Conservation (phyloP, 177 flowering plant genomes). For the Vitis hybrid region DNA sequence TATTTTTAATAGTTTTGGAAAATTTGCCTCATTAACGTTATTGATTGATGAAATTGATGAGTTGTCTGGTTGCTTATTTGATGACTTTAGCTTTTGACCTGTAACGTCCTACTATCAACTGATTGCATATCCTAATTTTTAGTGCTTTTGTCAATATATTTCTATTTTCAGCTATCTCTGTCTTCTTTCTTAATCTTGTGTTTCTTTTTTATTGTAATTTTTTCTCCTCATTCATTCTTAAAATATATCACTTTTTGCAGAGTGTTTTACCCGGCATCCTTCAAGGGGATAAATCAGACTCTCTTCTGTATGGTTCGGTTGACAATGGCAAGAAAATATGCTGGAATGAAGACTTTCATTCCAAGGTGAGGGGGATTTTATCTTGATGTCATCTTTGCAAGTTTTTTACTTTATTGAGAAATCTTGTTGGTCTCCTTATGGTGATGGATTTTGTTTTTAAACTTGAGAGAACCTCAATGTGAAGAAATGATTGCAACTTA, state of each 20-base stretch:
- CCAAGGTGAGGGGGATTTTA: slow-evolving; percentile 58
- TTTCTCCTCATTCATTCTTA: not conserved
- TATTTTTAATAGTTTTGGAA: not conserved
- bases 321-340: slow-evolving; percentile 99
- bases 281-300: slow-evolving; percentile 98
- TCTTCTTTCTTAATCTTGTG: not conserved
- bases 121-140: not conserved
- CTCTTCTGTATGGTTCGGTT: slow-evolving; percentile 97
- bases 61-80: slow-evolving; percentile 2
- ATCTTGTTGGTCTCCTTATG: not conserved
- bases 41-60: not conserved
- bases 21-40: not conserved
- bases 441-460: slow-evolving; percentile 1
- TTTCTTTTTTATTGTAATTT: slow-evolving; percentile 1
- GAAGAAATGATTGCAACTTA: too few species aligned
- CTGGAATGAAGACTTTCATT: slow-evolving; percentile 96
- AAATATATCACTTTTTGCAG: slow-evolving; percentile 34
- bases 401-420: not conserved
- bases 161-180: not conserved
- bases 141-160: not conserved
- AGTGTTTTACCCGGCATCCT: slow-evolving; percentile 99
- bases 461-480: not conserved
- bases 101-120: not conserved
- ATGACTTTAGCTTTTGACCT: not conserved
- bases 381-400: not conserved